A percentile compares a stretch with the other conserved stretches of the same genome.
Conservation (phyloP, 352 stramenopile species). For the Globisporangium cylindrosporum region DNA sequence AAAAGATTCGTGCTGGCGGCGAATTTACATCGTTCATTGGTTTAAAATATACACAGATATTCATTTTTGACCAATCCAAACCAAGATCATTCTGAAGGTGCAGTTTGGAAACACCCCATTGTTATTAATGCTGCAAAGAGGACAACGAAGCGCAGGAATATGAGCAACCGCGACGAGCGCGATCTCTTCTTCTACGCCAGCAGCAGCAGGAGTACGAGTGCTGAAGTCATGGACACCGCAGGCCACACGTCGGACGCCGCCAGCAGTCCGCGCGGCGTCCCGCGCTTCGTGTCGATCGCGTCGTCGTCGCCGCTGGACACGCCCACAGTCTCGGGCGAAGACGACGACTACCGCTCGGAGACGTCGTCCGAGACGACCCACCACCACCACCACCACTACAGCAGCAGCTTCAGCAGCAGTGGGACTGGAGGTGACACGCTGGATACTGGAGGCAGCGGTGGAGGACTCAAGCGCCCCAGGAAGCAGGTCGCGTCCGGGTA, state of each 20-base stretch:
- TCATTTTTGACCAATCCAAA: neutral
- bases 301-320: conserved; percentile 53
- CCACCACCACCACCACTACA: conserved; percentile 19
- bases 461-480: conserved; percentile 10
- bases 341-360: conserved; percentile 80
- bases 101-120: neutral
- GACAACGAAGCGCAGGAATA: neutral
- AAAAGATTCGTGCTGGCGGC: neutral
- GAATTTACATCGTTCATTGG: neutral
- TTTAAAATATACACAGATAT: neutral
- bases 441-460: neutral
- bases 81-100: neutral
- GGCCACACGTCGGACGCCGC: neutral
- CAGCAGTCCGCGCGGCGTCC: neutral
- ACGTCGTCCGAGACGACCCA: conserved; percentile 62
- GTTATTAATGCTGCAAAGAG: neutral
- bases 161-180: conserved; percentile 1
- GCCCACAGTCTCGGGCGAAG: conserved; percentile 52
- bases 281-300: neutral
- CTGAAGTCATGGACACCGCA: neutral
- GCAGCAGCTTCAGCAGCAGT: neutral
- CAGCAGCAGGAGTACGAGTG: neutral
- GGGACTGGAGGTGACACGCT: neutral
- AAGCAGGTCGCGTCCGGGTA: conserved; percentile 46
- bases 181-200: neutral